Percentiles rank a stretch among this genome's conserved stretches.
phyloP scores from a whole-genome alignment of 2,329 filamentous ascomycete genomes.

The Lasiodiplodia theobromae region DNA sequence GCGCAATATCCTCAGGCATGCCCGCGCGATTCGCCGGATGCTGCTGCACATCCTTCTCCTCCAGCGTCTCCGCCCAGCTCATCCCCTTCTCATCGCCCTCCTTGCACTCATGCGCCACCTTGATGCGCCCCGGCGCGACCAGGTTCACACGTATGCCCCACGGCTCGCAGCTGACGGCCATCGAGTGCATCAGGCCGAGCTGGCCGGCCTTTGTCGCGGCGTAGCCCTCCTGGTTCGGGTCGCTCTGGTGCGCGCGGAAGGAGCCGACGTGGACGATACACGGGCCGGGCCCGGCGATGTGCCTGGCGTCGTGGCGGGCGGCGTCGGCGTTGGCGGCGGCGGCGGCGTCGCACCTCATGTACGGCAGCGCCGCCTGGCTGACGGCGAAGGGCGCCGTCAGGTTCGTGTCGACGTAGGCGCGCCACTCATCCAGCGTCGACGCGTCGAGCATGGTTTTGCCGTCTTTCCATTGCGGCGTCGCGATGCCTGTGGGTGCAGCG shows the following conservation, averaged over 20 bases:
- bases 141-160: slow-evolving; percentile 42
- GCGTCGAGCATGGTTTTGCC: slow-evolving; percentile 56
- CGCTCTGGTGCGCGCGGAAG: slow-evolving; percentile 55
- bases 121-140: slow-evolving; percentile 56
- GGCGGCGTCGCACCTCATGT: slow-evolving; percentile 50
- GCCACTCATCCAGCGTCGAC: slow-evolving; percentile 54
- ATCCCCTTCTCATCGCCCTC: slow-evolving; percentile 52
- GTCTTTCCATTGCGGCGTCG: slow-evolving; percentile 51
- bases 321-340: slow-evolving; percentile 33
- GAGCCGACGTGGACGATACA: slow-evolving; percentile 57
- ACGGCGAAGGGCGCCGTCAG: slow-evolving; percentile 56
- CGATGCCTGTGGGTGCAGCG: slow-evolving; percentile 37
- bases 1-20: slow-evolving; percentile 54
- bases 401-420: slow-evolving; percentile 56
- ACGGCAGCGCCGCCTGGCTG: slow-evolving; percentile 56
- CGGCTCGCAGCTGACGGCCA: slow-evolving; percentile 44
- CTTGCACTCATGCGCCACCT: slow-evolving; percentile 56
- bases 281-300: slow-evolving; percentile 45
- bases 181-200: slow-evolving; percentile 47
- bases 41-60: slow-evolving; percentile 50
- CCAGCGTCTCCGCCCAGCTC: slow-evolving; percentile 47
- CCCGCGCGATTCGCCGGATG: slow-evolving; percentile 56
- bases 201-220: slow-evolving; percentile 50
- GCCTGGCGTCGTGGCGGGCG: slow-evolving; percentile 27
- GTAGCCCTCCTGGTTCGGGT: slow-evolving; percentile 59